Conservation (phyloP, 768 basidiomycete species). For the Rhizopogon vulgaris region DNA sequence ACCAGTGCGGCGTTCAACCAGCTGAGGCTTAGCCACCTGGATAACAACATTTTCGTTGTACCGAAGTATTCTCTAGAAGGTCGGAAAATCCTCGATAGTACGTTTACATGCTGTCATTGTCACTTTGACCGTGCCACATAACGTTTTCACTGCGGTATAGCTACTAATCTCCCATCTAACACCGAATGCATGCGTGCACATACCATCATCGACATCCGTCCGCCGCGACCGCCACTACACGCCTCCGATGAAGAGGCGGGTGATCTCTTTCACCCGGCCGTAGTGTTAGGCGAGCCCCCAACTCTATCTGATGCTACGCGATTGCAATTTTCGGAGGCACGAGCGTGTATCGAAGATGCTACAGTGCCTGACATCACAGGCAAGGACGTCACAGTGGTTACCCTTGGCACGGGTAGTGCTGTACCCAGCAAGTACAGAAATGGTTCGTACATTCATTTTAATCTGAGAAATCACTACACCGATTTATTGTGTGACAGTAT, state of each 20-base stretch:
- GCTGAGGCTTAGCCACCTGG: constrained; percentile 65
- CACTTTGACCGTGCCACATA: neutral
- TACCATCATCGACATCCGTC: constrained; percentile 40
- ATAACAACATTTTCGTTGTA: constrained; percentile 65
- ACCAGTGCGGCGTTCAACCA: constrained; percentile 68
- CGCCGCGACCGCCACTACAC: constrained; percentile 33
- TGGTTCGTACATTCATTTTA: constrained; percentile 38
- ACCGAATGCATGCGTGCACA: constrained; percentile 37
- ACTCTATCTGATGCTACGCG: constrained; percentile 17
- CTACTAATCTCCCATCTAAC: constrained; percentile 40
- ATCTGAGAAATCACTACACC: neutral
- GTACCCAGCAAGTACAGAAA: constrained; percentile 84
- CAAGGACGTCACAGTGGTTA: constrained; percentile 60
- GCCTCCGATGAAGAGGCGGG: constrained; percentile 21
- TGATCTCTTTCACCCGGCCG: constrained; percentile 27
- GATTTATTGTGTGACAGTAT: constrained; percentile 37
- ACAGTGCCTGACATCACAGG: constrained; percentile 32
- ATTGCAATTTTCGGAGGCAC: constrained; percentile 35
- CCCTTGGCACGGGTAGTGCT: constrained; percentile 87
- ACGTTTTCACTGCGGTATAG: constrained; percentile 24
- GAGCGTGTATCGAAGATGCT: constrained; percentile 21
- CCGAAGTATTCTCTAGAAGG: constrained; percentile 47
- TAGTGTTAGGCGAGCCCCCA: constrained; percentile 10
- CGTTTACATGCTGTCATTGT: constrained; percentile 2
- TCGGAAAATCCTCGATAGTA: constrained; percentile 32